These are phyloP conservation scores for Alternaria gansuensis DNA, from an alignment of 2,329 filamentous ascomycete genomes.

Conservation along the genomic window DNA sequence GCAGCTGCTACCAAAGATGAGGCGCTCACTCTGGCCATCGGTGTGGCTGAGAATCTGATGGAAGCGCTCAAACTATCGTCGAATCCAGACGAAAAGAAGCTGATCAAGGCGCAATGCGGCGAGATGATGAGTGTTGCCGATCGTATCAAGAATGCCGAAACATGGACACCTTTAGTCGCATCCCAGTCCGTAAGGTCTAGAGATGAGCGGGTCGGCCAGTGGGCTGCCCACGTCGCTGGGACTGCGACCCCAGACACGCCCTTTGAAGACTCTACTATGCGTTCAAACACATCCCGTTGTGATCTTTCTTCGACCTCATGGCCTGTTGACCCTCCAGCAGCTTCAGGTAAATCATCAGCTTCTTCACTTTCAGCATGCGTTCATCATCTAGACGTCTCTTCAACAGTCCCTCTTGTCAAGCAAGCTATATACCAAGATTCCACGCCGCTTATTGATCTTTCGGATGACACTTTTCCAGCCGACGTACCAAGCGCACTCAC, in stretches of 20 bases:
- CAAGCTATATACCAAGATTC: background rate
- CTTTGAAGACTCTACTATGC: constrained; percentile 12
- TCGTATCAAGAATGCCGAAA: constrained; percentile 67
- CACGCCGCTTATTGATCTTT: constrained; percentile 21
- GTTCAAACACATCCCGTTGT: constrained; percentile 19
- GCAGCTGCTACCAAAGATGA: constrained; percentile 64
- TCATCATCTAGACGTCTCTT: background rate
- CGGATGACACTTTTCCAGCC: constrained; percentile 4
- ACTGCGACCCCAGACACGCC: constrained; percentile 8
- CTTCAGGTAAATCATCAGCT: constrained; percentile 32
- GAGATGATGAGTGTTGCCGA: constrained; percentile 77
- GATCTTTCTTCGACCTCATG: constrained; percentile 20
- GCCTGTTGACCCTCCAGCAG: constrained; percentile 8
- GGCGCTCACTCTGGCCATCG: constrained; percentile 78
- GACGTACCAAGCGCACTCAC: constrained; percentile 16
- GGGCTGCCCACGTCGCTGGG: constrained; percentile 36
- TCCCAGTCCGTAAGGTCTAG: constrained; percentile 18
- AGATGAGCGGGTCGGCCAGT: constrained; percentile 31
- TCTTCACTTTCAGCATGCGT: constrained; percentile 16
- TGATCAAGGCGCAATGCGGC: constrained; percentile 73
- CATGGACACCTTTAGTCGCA: constrained; percentile 36
- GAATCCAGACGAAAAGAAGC: constrained; percentile 69
- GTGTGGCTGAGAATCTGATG: constrained; percentile 83
- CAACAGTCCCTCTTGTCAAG: background rate
- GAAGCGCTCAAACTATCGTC: constrained; percentile 71